Percentiles rank a stretch among this genome's conserved stretches.
phyloP scores from a whole-genome alignment of 768 basidiomycete species.

The Kwoniella dejecticola region DNA sequence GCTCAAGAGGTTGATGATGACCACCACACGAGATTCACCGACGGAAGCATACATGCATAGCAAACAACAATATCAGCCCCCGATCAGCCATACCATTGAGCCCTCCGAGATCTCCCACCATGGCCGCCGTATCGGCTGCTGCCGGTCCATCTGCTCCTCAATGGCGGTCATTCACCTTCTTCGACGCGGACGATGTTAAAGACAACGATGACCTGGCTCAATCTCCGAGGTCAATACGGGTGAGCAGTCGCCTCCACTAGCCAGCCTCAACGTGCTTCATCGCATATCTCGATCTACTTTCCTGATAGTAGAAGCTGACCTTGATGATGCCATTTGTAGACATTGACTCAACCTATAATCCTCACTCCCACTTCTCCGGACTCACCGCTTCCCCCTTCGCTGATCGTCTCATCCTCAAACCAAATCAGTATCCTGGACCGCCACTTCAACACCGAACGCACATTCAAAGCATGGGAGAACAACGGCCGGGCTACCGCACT shows the following conservation, averaged over 20 bases:
- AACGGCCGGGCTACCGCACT: slow-evolving; percentile 58
- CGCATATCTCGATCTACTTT: no score
- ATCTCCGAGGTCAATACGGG: slow-evolving; percentile 78
- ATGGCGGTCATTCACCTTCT: slow-evolving; percentile 92
- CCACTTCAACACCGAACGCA: slow-evolving; percentile 33
- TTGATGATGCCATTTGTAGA: slow-evolving; percentile 13
- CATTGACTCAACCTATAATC: slow-evolving; percentile 40
- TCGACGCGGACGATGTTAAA: slow-evolving; percentile 73
- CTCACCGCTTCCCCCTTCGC: slow-evolving; percentile 37
- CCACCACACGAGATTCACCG: no score
- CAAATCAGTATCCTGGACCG: slow-evolving; percentile 45
- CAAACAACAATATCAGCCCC: no score
- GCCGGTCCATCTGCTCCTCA: slow-evolving; percentile 55
- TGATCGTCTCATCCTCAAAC: slow-evolving; percentile 44
- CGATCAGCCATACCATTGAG: no score
- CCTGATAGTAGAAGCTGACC: slow-evolving; percentile 3
- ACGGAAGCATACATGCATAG: no score
- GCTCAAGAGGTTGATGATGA: slow-evolving; percentile 63
- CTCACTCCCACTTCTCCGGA: slow-evolving; percentile 42
- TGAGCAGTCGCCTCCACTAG: slow-evolving; percentile 43
- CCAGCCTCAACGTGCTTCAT: not conserved
- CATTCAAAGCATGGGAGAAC: slow-evolving; percentile 50
- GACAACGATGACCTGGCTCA: slow-evolving; percentile 75
- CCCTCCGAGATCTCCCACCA: not conserved
- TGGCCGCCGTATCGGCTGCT: slow-evolving; percentile 4